Conservation (phyloP, 1,139 yeast species). For the Wickerhamomyces sp. region DNA sequence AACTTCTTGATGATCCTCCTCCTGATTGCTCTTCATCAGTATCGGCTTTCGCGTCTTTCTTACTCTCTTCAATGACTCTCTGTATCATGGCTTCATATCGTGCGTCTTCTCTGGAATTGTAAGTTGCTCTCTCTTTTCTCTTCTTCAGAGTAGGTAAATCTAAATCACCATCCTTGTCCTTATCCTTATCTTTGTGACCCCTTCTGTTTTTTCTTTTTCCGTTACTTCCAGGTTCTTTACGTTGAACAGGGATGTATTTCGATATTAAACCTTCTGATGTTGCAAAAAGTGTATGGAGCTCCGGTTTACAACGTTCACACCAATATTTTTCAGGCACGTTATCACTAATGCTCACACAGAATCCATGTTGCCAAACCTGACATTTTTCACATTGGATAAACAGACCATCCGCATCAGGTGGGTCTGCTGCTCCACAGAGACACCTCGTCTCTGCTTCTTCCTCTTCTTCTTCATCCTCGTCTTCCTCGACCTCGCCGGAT, state of each 20-base stretch:
- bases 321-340: constrained; percentile 88
- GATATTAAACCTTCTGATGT: constrained; percentile 41
- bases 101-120: constrained; percentile 32
- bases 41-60: constrained; percentile 25
- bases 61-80: constrained; percentile 32
- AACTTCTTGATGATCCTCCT: constrained; percentile 18
- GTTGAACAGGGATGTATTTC: constrained; percentile 36
- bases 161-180: constrained; percentile 13
- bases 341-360: constrained; percentile 78
- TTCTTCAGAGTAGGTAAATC: constrained; percentile 7
- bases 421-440: constrained; percentile 65
- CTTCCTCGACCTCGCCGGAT: constrained; percentile 16
- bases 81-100: constrained; percentile 33
- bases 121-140: constrained; percentile 27
- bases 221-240: constrained; percentile 22
- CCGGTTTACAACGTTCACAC: constrained; percentile 90
- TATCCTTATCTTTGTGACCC: constrained; percentile 7
- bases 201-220: constrained; percentile 17
- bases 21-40: constrained; percentile 22
- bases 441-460: constrained; percentile 74
- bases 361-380: constrained; percentile 97
- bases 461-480: constrained; percentile 25
- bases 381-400: constrained; percentile 86
- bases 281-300: constrained; percentile 57
- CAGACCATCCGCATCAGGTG: constrained; percentile 53